phyloP scores from a whole-genome alignment of 148 eudicot species.

The Chenopodium suecicum region DNA sequence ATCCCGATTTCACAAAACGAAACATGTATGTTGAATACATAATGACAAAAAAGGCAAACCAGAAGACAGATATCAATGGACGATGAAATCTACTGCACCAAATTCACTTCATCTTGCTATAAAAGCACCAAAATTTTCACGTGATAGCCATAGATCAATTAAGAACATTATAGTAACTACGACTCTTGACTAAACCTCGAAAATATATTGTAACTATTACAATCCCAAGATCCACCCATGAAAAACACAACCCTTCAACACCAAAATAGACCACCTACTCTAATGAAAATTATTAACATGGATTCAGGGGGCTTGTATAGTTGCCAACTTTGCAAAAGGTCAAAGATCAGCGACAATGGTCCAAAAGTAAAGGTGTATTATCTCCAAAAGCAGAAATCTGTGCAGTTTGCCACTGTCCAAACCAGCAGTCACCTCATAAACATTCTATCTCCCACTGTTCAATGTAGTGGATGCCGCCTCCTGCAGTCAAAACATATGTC shows the following conservation, averaged over 20 bases:
- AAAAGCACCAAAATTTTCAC: not conserved
- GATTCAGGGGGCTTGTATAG: slow-evolving; percentile 10
- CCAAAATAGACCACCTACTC: slow-evolving; percentile 11
- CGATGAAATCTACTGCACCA: not conserved
- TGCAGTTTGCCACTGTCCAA: slow-evolving; percentile 36
- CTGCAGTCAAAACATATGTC: slow-evolving; percentile 36
- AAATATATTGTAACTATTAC: slow-evolving; percentile 7
- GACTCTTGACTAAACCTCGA: slow-evolving; percentile 4
- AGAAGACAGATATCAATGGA: not conserved
- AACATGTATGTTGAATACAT: not conserved
- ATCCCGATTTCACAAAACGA: not conserved
- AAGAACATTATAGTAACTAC: not conserved
- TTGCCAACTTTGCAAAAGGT: slow-evolving; percentile 15
- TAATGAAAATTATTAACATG: slow-evolving; percentile 16
- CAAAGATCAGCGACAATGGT: slow-evolving; percentile 21
- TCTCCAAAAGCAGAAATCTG: slow-evolving; percentile 35
- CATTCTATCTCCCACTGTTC: slow-evolving; percentile 30
- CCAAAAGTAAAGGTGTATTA: slow-evolving; percentile 5
- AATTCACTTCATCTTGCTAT: slow-evolving; percentile 2
- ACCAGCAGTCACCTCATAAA: slow-evolving; percentile 30
- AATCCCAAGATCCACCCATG: slow-evolving; percentile 16
- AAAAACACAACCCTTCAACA: not conserved
- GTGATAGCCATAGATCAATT: slow-evolving; percentile 5
- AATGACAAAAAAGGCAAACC: not conserved
- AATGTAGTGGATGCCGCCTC: slow-evolving; percentile 74